phyloP scores from a whole-genome alignment of 768 basidiomycete species.

The Suillus luteus region DNA sequence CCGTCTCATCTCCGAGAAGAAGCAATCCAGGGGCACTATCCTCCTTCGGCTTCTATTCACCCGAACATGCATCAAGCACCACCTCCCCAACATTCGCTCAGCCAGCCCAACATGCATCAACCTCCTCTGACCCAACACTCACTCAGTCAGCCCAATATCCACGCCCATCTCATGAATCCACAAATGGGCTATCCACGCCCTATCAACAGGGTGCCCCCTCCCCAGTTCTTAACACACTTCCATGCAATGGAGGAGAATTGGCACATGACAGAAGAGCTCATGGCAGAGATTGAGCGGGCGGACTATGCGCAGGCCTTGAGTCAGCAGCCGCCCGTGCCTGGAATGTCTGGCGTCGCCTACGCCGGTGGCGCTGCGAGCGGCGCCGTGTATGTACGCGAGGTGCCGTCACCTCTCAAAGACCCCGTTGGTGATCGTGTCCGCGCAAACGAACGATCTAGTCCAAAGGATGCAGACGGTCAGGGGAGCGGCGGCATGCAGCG shows the following conservation, averaged over 20 bases:
- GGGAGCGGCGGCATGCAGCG: slow-evolving; percentile 25
- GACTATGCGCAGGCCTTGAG: slow-evolving; percentile 61
- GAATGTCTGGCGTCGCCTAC: slow-evolving; percentile 47
- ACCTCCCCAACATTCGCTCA: slow-evolving; percentile 36
- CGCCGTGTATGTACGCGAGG: slow-evolving; percentile 36
- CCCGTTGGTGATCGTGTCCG: slow-evolving; percentile 58
- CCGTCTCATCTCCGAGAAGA: slow-evolving; percentile 35
- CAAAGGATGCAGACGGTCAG: slow-evolving; percentile 53
- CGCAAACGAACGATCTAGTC: slow-evolving; percentile 52
- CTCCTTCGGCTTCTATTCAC: slow-evolving; percentile 43
- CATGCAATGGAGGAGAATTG: slow-evolving; percentile 57
- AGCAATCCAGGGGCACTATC: slow-evolving; percentile 40
- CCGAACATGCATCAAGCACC: slow-evolving; percentile 34
- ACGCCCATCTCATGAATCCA: slow-evolving; percentile 32
- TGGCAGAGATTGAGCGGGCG: slow-evolving; percentile 74
- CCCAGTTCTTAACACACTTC: slow-evolving; percentile 58
- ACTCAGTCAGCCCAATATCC: slow-evolving; percentile 31
- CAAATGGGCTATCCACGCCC: slow-evolving; percentile 64
- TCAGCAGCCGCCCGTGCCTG: slow-evolving; percentile 40
- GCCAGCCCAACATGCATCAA: slow-evolving; percentile 30
- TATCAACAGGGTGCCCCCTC: slow-evolving; percentile 54
- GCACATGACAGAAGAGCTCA: slow-evolving; percentile 68
- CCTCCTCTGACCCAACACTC: slow-evolving; percentile 39
- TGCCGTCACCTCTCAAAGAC: slow-evolving; percentile 49
- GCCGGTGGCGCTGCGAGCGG: slow-evolving; percentile 48